Conservation (phyloP, 2,329 filamentous ascomycete genomes). For the Blastomyces parvus region DNA sequence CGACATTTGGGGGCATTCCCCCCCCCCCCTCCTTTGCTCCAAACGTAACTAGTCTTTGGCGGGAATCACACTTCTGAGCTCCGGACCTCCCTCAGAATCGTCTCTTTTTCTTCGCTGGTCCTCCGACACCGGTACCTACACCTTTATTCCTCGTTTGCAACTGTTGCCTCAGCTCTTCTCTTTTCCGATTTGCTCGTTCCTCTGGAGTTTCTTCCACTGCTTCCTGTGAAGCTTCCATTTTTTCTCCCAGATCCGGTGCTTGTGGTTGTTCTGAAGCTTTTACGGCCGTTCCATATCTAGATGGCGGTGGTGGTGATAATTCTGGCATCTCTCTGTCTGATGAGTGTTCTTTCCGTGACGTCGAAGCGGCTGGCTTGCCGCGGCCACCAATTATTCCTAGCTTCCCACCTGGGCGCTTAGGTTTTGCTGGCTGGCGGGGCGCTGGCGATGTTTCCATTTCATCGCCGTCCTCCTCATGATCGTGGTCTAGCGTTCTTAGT, state of each 20-base stretch:
- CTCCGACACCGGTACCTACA: conserved; percentile 18
- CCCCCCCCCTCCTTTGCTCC: not conserved
- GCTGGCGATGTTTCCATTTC: conserved; percentile 10
- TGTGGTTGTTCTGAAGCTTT: not conserved
- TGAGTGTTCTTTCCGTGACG: not conserved
- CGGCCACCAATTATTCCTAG: conserved; percentile 29
- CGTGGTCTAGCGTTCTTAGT: conserved; percentile 13
- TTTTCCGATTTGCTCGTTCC: conserved; percentile 46
- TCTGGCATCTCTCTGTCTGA: not conserved
- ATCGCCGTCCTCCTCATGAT: conserved; percentile 11
- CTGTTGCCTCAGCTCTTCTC: conserved; percentile 48
- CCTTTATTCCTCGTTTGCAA: conserved; percentile 42
- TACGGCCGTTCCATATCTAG: not conserved
- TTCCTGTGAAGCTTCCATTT: conserved; percentile 13
- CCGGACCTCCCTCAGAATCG: conserved; percentile 37
- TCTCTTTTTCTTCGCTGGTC: conserved; percentile 48
- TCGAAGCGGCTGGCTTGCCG: conserved; percentile 4
- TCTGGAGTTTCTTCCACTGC: conserved; percentile 36
- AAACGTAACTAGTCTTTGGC: not conserved
- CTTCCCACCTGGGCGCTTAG: conserved; percentile 20
- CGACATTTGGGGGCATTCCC: not conserved
- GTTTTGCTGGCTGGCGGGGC: conserved; percentile 10
- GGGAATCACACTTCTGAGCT: not conserved
- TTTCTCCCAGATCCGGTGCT: conserved; percentile 12
- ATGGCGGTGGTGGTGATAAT: not conserved